Conservation (phyloP, 768 basidiomycete genomes). For the Lactarius indigo region DNA sequence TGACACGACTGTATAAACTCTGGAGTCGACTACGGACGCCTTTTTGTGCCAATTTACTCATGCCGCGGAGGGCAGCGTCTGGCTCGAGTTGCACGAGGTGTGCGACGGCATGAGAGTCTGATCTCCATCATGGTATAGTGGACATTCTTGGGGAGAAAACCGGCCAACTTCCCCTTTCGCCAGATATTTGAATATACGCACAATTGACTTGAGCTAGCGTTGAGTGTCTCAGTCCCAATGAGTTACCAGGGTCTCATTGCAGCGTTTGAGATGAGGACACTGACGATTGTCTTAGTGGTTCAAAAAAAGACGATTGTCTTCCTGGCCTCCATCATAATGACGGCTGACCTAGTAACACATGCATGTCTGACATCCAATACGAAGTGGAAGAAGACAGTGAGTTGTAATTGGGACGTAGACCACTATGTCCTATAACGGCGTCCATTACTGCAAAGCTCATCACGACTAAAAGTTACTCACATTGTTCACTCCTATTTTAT, state of each 20-base stretch:
- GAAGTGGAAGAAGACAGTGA: no score
- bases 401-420: background rate
- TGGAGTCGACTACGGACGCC: background rate
- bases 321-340: background rate
- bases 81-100: background rate
- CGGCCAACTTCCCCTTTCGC: background rate
- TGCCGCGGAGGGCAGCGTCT: background rate
- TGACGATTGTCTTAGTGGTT: background rate
- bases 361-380: background rate
- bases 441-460: background rate
- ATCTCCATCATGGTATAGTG: background rate
- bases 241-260: background rate
- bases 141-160: background rate
- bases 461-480: background rate
- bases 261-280: background rate
- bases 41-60: background rate
- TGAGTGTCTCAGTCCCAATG: background rate
- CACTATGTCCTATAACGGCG: background rate
- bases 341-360: background rate
- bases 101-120: background rate
- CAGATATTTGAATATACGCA: background rate
- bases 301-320: background rate
- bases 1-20: background rate
- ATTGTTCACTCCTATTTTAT: background rate
- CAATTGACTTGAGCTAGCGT: background rate